Percentiles rank a stretch among this genome's conserved stretches.
phyloP scores from a whole-genome alignment of 2,329 filamentous ascomycete species.

The Phyllosticta citribraziliensis region DNA sequence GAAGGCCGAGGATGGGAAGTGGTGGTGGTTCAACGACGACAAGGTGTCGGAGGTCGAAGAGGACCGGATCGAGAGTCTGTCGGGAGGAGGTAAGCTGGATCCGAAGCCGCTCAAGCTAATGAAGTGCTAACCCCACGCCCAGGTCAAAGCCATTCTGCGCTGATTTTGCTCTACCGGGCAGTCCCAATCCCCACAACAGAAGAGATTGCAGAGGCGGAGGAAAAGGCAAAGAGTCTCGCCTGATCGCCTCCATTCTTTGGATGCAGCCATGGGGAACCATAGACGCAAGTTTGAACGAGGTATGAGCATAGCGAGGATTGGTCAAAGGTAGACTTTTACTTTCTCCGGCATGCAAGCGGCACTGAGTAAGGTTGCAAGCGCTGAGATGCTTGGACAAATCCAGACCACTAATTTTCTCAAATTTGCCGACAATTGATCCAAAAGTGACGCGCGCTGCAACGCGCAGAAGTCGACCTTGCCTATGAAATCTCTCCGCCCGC shows the following conservation, averaged over 20 bases:
- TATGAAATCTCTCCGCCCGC: background rate
- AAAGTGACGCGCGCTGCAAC: background rate
- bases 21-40: slow-evolving; percentile 99
- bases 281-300: slow-evolving; percentile 8
- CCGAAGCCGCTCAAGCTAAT: background rate
- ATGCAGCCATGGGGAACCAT: background rate
- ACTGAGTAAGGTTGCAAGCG: background rate
- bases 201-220: slow-evolving; percentile 2
- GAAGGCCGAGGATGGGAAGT: slow-evolving; percentile 79
- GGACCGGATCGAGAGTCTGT: slow-evolving; percentile 83
- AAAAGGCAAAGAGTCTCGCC: background rate
- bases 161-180: slow-evolving; percentile 70
- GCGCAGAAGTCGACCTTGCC: background rate
- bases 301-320: slow-evolving; percentile 6
- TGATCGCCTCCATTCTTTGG: background rate
- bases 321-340: background rate
- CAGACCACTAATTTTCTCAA: background rate
- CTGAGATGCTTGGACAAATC: background rate
- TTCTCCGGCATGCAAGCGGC: background rate
- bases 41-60: slow-evolving; percentile 85
- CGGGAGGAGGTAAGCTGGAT: slow-evolving; percentile 62
- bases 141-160: slow-evolving; percentile 68
- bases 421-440: background rate
- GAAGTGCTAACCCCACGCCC: slow-evolving; percentile 13
- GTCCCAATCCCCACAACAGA: slow-evolving; percentile 38